A percentile compares a stretch with the other conserved stretches of the same genome.
These are phyloP conservation scores for Termitomyces sp. DNA, from an alignment of 768 basidiomycete species.

Conservation along the genomic window DNA sequence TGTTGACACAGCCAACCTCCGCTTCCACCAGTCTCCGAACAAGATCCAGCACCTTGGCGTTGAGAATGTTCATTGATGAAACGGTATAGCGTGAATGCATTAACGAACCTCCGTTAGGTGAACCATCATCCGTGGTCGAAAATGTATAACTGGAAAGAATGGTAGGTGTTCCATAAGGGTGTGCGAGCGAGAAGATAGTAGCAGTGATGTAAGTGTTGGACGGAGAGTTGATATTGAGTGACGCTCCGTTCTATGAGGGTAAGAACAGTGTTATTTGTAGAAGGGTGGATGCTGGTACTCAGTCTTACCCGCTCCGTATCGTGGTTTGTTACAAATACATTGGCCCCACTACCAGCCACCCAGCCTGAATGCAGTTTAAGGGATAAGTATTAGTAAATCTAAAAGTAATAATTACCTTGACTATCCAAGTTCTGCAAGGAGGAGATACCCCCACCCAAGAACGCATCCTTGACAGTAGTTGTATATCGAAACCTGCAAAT, in stretches of 20 bases:
- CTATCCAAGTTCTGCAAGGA: slow-evolving; percentile 48
- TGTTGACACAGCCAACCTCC: slow-evolving; percentile 70
- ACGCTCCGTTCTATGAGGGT: slow-evolving; percentile 44
- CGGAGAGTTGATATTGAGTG: slow-evolving; percentile 56
- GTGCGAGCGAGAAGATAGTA: slow-evolving; percentile 61
- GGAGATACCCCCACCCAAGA: slow-evolving; percentile 48
- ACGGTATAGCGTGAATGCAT: neutral
- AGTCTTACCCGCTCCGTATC: slow-evolving; percentile 62
- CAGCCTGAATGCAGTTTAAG: slow-evolving; percentile 38
- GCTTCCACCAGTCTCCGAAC: slow-evolving; percentile 35
- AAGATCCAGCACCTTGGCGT: neutral
- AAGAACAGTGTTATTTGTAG: too few relatives aligned
- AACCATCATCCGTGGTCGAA: slow-evolving; percentile 47
- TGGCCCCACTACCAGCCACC: slow-evolving; percentile 50
- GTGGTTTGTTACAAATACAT: slow-evolving; percentile 67
- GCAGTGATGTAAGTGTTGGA: slow-evolving; percentile 64
- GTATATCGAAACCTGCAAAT: slow-evolving; percentile 55
- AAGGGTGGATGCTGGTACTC: neutral
- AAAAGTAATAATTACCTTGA: slow-evolving; percentile 32
- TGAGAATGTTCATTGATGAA: neutral
- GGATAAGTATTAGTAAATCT: neutral
- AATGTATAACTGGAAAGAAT: slow-evolving; percentile 60
- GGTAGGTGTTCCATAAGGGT: slow-evolving; percentile 64
- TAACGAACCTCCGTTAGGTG: slow-evolving; percentile 51
- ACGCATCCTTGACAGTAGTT: slow-evolving; percentile 45